A percentile compares a stretch with the other conserved stretches of the same genome.
Conservation (phyloP, 495 filamentous ascomycete species). For the Annulohypoxylon moriforme region DNA sequence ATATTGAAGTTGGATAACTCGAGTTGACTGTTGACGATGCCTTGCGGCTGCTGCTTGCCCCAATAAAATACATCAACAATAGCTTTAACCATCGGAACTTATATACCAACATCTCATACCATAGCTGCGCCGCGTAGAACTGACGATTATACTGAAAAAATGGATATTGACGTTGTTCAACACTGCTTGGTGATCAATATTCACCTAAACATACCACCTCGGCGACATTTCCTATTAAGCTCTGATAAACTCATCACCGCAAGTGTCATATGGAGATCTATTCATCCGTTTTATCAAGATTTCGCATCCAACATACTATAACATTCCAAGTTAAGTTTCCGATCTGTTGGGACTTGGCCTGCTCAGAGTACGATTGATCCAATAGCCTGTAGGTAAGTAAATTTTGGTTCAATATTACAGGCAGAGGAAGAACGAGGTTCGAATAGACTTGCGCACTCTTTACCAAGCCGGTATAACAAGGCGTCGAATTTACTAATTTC, state of each 20-base stretch:
- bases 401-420: not conserved
- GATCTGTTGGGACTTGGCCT: not conserved
- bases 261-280: not conserved
- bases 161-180: not conserved
- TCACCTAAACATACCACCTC: not conserved
- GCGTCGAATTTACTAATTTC: not conserved
- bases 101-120: not conserved
- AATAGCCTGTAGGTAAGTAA: not conserved
- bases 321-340: not conserved
- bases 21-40: not conserved
- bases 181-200: not conserved
- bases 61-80: not conserved
- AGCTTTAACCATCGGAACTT: not conserved
- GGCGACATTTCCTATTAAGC: not conserved
- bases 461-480: not conserved
- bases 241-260: not conserved
- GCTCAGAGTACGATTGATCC: not conserved
- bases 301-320: not conserved
- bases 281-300: not conserved
- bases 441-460: not conserved
- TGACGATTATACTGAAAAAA: not conserved
- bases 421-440: not conserved
- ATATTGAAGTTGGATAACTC: not conserved
- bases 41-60: not conserved
- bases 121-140: not conserved